Base-by-base conservation (phyloP, 2,329 filamentous ascomycete genomes). In the Orbilia ellipsospora region DNA sequence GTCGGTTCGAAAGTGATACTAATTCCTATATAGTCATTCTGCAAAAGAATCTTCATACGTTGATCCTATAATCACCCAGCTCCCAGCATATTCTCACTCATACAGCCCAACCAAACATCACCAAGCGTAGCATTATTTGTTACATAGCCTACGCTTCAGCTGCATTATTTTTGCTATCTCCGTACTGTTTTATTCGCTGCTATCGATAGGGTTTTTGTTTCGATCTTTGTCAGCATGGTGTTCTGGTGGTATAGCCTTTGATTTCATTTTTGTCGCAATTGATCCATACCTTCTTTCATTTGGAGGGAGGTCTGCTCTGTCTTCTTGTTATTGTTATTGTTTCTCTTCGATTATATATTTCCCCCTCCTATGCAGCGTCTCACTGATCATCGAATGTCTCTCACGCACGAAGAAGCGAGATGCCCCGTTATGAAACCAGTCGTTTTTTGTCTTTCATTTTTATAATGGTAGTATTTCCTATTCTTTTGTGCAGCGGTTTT, bases 21-120 rank as follows among this genome's bases (percentile, higher is more conserved):
- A 59, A 74, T 64, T 18, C 45, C 28, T 42, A 6, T 6, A 31
- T 56, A 76, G 73, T 80, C 67, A 80, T 80, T 57, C 73, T 80
- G 8, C 79, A 80, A 74, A 79, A 79, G 67, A 80, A 80, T 61
- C 76, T 80, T 26, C 75, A 80, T 64, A 78, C 67, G 10, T 57
- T 80, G 61, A 79, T 80, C 60, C 65, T 80, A 77, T 80, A 80
- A 78, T 45, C 26, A 12, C 16, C 20, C 44, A 13, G 7, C 20
- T 18, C 13, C 13, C 23, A 23, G 4, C 23, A n/a, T 2, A n/a
- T n/a, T n/a, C 13, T 18, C 51, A 16, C 31, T 36, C 31, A 36
- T 36, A 36, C 31, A 36, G 31, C 31, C 31, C 1, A 6, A 36
- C 31, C 31, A 10, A 36, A 36, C 31, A 36, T 36, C 31, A 6